A percentile compares a stretch with the other conserved stretches of the same genome.
These are phyloP conservation scores for Pseudogymnoascus sp. DNA, from an alignment of 2,329 filamentous ascomycete species.

Conservation along the genomic window DNA sequence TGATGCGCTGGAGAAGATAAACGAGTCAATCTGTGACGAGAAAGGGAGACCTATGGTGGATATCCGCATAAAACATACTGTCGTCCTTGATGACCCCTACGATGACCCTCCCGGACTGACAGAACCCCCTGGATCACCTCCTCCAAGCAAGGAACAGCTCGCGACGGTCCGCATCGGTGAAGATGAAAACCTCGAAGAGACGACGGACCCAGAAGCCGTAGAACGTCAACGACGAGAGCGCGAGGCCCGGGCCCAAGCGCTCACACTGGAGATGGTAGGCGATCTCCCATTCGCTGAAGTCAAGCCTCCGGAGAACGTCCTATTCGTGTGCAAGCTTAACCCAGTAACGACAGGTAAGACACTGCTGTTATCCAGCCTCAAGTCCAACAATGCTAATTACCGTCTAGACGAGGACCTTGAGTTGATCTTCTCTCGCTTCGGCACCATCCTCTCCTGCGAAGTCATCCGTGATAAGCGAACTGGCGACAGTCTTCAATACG, in stretches of 20 bases:
- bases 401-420: conserved; percentile 75
- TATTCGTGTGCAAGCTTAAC: conserved; percentile 98
- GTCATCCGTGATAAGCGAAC: conserved; percentile 92
- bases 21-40: conserved; percentile 78
- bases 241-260: conserved; percentile 85
- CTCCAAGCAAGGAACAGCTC: conserved; percentile 76
- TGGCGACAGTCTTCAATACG: conserved; percentile 91
- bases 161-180: conserved; percentile 88
- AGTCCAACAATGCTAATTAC: conserved; percentile 13
- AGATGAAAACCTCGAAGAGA: conserved; percentile 71
- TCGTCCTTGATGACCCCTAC: conserved; percentile 86
- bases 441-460: conserved; percentile 90
- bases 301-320: conserved; percentile 90
- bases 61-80: conserved; percentile 88
- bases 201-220: conserved; percentile 66
- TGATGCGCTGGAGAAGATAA: conserved; percentile 88
- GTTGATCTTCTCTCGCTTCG: conserved; percentile 94
- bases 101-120: conserved; percentile 70
- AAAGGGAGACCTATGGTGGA: conserved; percentile 84
- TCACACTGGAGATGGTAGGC: conserved; percentile 96
- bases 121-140: conserved; percentile 71
- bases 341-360: conserved; percentile 70
- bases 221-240: conserved; percentile 78
- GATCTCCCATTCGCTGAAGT: conserved; percentile 96
- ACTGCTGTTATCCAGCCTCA: not conserved